Evolutionary conservation across 495 filamentous ascomycete genomes (phyloP).

Genomic region (Annulohypoxylon stygium): DNA sequence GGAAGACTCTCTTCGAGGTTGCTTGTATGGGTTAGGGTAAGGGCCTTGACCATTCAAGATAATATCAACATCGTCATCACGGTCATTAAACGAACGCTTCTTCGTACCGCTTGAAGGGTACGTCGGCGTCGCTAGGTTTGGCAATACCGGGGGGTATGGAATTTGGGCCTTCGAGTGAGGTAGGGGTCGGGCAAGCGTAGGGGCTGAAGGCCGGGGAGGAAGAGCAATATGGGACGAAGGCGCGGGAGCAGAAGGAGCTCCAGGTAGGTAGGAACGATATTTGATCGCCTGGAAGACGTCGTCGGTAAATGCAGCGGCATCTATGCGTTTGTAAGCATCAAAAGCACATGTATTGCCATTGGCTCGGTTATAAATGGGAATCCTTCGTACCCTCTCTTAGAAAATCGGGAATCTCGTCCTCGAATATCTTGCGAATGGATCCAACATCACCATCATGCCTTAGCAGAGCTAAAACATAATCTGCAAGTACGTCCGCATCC

Average conservation of each 20-base stretch:
- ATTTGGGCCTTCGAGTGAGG: conserved; percentile 35
- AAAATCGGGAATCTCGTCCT: conserved; percentile 88
- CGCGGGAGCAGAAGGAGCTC: conserved; percentile 58
- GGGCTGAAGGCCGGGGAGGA: conserved; percentile 44
- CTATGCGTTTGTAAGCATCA: conserved; percentile 54
- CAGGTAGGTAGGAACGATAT: conserved; percentile 72
- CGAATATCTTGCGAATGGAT: conserved; percentile 77
- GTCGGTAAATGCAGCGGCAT: conserved; percentile 81
- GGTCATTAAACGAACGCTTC: conserved; percentile 73
- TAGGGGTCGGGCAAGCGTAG: conserved; percentile 28
- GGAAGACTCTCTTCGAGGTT: conserved; percentile 74
- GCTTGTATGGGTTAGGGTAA: conserved; percentile 69
- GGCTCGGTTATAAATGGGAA: conserved; percentile 20
- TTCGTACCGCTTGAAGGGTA: conserved; percentile 53
- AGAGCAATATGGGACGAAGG: conserved; percentile 34
- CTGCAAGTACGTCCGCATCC: conserved; percentile 93
- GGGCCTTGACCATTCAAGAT: conserved; percentile 58
- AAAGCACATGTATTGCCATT: not conserved
- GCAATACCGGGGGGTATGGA: conserved; percentile 15
- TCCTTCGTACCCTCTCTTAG: conserved; percentile 76
- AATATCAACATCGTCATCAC: conserved; percentile 63
- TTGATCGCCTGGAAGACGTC: conserved; percentile 83
- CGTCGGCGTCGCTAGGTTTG: conserved; percentile 10
- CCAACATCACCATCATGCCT: conserved; percentile 82
- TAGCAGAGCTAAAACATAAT: conserved; percentile 94